Base-by-base conservation (phyloP, 371 early-diverging fungal genomes). In the Mortierella sp. region DNA sequence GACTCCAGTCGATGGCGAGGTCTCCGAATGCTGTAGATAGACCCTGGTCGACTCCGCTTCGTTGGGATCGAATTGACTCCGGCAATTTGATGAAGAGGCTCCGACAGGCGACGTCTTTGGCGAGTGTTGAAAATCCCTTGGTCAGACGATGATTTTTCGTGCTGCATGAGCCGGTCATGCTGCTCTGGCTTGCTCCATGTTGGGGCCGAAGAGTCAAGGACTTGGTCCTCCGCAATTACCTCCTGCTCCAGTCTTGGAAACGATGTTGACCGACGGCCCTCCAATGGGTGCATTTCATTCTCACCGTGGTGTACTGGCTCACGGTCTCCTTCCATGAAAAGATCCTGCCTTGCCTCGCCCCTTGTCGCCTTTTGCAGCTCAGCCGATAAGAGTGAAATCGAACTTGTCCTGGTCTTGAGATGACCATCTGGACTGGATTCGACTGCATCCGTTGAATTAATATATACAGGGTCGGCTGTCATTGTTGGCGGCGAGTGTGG, bases 61-160 rank as follows among this genome's bases (percentile, higher is more conserved):
- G 72, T 55, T 3, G 80, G 57, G 31, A 76, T 44, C 0, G 79
- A 77, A 53, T 53, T 70, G 11, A 40, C 34, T 59, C 72, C 69
- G 16, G 76, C 44, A 13, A 72, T 67, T 64, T 75, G 77, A 43
- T 79, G 80, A 46, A 81, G 44, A 4, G 86, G 86, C 26, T 86
- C 86, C 1, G 86, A 86, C 0, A 86, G 80, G 48, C 86, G 82
- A 64, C 86, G 82, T 26, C 72, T 79, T 51, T 79, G 80, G 6
- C 80, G 79, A 10, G 40, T 16, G 9, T 64, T 34, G 19, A 50
- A 1, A 2, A 71, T 9, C 6, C 73, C 82, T 76, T 82, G 82
- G 11, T 86, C 80, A 1, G 82, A 86, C 0, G 73, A 51, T 0
- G 82, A 71, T 34, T 79, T 77, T 31, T 81, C 82, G 34, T 79